Evolutionary conservation across 495 filamentous ascomycete genomes (phyloP), one percentile per base, ranked within the genome.

Genomic region (Xylaria acuta): DNA sequence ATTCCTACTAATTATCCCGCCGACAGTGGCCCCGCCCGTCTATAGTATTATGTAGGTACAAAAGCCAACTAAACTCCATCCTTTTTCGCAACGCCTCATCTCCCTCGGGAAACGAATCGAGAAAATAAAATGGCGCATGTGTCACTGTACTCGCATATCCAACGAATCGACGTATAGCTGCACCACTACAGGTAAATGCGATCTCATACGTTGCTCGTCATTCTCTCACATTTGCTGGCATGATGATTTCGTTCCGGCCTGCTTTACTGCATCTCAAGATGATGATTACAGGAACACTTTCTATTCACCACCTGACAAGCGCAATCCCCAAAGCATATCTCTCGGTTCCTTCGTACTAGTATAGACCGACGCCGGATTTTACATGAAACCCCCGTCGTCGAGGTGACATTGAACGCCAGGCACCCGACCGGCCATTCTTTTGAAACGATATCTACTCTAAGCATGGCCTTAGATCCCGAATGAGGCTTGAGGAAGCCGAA

Each of bases 251-350:
- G 22, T 41, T 63, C 30, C 14, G 59, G 59, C n/a, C 38, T 63
- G 59, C 59, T 43, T 63, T 63, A 41, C 59, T 63, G 38, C 22
- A 22, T 27, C 36, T 63, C 38, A 16, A 11, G 12, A 25, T 62
- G 59, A 62, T 62, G 59, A 62, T 8, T 14, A 40, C n/a, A 62
- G 30, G 18, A 62, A 62, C 59, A 38, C 32, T 36, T 16, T 59
- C 5, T 9, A 12, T 27, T 62, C 1, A 62, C 20, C 22, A 25
- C 32, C 59, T 62, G 59, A 62, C 32, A n/a, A 38, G 8, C n/a
- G 20, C 25, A 25, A 43, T 30, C 11, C 22, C 20, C 38, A 32
- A 62, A 40, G 7, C 12, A 30, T 63, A 41, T 63, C 3, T 6
- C 8, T 27, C 8, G n/a, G n/a, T n/a, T 38, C 56, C 18, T 38